Evolutionary conservation across 1,284 basidiomycete species (phyloP).

Genomic region (Cryptococcus depauperatus): DNA sequence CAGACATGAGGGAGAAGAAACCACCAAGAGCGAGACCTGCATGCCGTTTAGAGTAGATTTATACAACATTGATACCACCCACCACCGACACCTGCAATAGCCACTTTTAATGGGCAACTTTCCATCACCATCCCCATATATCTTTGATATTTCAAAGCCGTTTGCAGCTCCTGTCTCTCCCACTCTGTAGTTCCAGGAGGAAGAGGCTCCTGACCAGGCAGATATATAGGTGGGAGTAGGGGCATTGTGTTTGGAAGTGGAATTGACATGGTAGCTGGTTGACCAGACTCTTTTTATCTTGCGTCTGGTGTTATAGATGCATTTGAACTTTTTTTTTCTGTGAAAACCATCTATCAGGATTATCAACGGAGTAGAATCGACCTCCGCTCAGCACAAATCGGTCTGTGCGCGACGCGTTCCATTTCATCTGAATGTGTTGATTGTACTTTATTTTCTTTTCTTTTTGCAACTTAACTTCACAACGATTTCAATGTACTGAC

Average conservation of each 20-base stretch:
- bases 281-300: too few relatives aligned
- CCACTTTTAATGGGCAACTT: constrained; percentile 74
- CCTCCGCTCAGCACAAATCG: too few relatives aligned
- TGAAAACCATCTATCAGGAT: too few relatives aligned
- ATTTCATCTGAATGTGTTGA: neutral
- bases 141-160: constrained; percentile 67
- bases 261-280: neutral
- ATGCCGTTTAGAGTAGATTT: neutral
- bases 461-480: neutral
- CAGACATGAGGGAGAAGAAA: constrained; percentile 92
- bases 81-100: constrained; percentile 72
- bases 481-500: too few relatives aligned
- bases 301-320: too few relatives aligned
- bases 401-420: neutral
- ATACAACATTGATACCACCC: constrained; percentile 33
- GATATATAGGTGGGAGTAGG: constrained; percentile 40
- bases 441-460: neutral
- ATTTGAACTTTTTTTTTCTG: too few relatives aligned
- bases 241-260: constrained; percentile 16
- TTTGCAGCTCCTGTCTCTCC: constrained; percentile 59
- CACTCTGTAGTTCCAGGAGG: constrained; percentile 74
- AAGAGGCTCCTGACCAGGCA: constrained; percentile 50
- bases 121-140: constrained; percentile 66
- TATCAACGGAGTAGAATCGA: too few relatives aligned
- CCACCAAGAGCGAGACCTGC: constrained; percentile 84